Evolutionary conservation across 2,329 filamentous ascomycete genomes (phyloP).

Genomic region (Penicillium concentricum): DNA sequence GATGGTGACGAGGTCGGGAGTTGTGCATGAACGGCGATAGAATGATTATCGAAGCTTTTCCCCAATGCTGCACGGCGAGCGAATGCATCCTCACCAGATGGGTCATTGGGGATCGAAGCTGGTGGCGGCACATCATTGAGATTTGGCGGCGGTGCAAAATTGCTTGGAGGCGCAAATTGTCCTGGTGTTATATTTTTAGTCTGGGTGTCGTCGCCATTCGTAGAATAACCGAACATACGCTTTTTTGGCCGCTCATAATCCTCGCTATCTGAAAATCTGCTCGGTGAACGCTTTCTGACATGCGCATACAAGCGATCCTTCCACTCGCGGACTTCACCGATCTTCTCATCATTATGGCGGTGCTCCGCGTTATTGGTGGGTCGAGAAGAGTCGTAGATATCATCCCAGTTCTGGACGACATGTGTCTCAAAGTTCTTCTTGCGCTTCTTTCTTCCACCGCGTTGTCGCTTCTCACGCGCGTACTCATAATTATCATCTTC

Average conservation of each 20-base stretch:
- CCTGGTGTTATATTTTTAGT: slow-evolving; percentile 28
- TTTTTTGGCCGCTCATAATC: slow-evolving; percentile 50
- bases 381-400: slow-evolving; percentile 79
- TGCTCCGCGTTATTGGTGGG: slow-evolving; percentile 87
- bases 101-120: slow-evolving; percentile 54
- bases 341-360: slow-evolving; percentile 77
- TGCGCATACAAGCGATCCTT: slow-evolving; percentile 77
- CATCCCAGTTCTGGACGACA: slow-evolving; percentile 75
- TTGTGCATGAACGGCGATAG: slow-evolving; percentile 11
- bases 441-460: slow-evolving; percentile 75
- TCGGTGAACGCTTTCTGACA: slow-evolving; percentile 50
- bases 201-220: neutral
- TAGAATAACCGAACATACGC: slow-evolving; percentile 38
- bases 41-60: slow-evolving; percentile 28
- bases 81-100: slow-evolving; percentile 69
- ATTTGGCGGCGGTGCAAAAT: slow-evolving; percentile 54
- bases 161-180: slow-evolving; percentile 52
- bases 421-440: slow-evolving; percentile 68
- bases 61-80: slow-evolving; percentile 61
- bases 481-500: slow-evolving; percentile 78
- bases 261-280: slow-evolving; percentile 50
- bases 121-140: slow-evolving; percentile 41
- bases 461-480: slow-evolving; percentile 64
- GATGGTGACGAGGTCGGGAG: slow-evolving; percentile 28
- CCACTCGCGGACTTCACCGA: slow-evolving; percentile 79